These are phyloP conservation scores for Testicularia cyperi DNA, from an alignment of 1,284 basidiomycete species.

Conservation along the genomic window DNA sequence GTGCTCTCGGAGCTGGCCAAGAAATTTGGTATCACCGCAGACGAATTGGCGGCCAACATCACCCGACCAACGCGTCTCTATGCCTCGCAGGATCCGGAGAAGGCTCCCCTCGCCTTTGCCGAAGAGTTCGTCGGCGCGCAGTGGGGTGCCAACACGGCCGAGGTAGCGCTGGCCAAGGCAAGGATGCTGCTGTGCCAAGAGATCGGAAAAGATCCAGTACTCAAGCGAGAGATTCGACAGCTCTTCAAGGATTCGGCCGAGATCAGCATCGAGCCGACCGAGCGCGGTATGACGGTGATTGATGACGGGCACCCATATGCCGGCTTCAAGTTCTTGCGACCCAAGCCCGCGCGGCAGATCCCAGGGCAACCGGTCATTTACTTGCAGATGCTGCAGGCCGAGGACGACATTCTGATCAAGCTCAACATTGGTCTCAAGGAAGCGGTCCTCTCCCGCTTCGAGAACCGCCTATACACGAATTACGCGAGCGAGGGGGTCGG, in stretches of 20 bases:
- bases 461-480: slow-evolving; percentile 69
- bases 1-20: slow-evolving; percentile 74
- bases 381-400: slow-evolving; percentile 86
- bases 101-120: slow-evolving; percentile 36
- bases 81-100: slow-evolving; percentile 68
- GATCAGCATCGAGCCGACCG: slow-evolving; percentile 84
- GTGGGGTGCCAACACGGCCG: slow-evolving; percentile 36
- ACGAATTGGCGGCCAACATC: slow-evolving; percentile 80
- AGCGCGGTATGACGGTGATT: slow-evolving; percentile 85
- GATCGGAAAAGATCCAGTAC: slow-evolving; percentile 85
- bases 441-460: slow-evolving; percentile 39
- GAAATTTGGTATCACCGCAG: slow-evolving; percentile 75
- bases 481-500: slow-evolving; percentile 83
- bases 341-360: slow-evolving; percentile 78
- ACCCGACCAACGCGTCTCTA: slow-evolving; percentile 64
- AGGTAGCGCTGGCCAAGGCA: slow-evolving; percentile 63
- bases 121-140: slow-evolving; percentile 55
- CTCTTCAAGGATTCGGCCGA: slow-evolving; percentile 75
- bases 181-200: slow-evolving; percentile 86
- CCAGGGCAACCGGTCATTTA: slow-evolving; percentile 68
- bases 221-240: slow-evolving; percentile 77
- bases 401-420: slow-evolving; percentile 80
- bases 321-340: slow-evolving; percentile 90
- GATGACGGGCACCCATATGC: slow-evolving; percentile 85
- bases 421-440: slow-evolving; percentile 70